Evolutionary conservation across 805 yeast genomes (phyloP), one percentile per base, ranked within the genome.

Genomic region (Pichia heedii): DNA sequence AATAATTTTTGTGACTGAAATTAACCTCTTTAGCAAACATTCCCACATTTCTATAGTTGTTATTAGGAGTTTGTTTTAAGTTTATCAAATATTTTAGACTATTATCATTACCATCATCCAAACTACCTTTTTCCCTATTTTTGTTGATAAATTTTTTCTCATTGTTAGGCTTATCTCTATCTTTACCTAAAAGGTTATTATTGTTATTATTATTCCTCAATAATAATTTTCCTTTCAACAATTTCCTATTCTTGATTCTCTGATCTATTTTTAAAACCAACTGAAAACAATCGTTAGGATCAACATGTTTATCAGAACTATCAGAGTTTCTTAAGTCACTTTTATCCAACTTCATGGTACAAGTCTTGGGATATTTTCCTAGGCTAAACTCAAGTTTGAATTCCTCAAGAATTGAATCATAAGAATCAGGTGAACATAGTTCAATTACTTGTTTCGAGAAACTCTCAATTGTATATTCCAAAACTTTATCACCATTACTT

Each of bases 401-500:
- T 15, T 15, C 37, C 10, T 22, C 37, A 19, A 19, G 5, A 2
- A 42, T 18, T 7, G 19, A 13, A 10, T 37, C 10, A 26, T 24
- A 19, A 4, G 39, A 21, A 20, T 37, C 36, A 7, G 42, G 42
- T 10, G 45, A 42, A 22, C 45, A 42, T 10, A 42, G 13, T 16
- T 42, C 39, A 13, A 42, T 7, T 4, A 29, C 39, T 29, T 33
- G 42, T 19, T 22, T 21, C 2, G 41, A 16, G 16, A 42, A 42
- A 15, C 18, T 21, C 11, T 20, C 16, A 7, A 42, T 20, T 13
- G 20, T 22, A 21, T 36, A 42, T 12, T 27, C 20, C 15, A 42
- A 42, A 19, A 11, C 7, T 8, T 29, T 29, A 16, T 16, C 13
- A 18, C 13, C 15, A 13, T 22, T 22, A 22, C 5, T 7, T 7